Evolutionary conservation across 331 rosid species (phyloP).

Genomic region (Malus hybrid): DNA sequence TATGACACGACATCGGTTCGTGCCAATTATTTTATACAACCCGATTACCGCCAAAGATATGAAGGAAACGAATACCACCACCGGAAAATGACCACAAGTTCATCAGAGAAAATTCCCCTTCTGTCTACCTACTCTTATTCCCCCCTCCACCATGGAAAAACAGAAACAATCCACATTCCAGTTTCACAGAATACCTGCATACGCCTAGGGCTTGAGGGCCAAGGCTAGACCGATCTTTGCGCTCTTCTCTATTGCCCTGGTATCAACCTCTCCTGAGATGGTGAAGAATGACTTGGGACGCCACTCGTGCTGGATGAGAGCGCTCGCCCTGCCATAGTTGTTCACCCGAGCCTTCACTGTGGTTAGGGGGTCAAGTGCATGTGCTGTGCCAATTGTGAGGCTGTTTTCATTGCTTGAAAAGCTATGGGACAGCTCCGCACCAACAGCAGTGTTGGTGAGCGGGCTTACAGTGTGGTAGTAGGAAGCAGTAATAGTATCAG

Average conservation of each 20-base stretch:
- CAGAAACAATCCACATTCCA: constrained; percentile 10
- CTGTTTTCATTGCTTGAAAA: constrained; percentile 67
- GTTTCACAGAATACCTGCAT: not conserved
- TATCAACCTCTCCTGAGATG: constrained; percentile 79
- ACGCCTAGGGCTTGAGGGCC: constrained; percentile 68
- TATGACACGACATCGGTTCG: constrained; percentile 18
- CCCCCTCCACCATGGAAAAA: constrained; percentile 17
- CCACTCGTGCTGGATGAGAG: constrained; percentile 86
- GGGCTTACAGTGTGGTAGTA: constrained; percentile 78
- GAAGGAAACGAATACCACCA: constrained; percentile 32
- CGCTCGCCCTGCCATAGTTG: constrained; percentile 71
- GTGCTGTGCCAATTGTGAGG: constrained; percentile 78
- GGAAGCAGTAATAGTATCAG: constrained; percentile 66
- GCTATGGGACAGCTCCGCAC: constrained; percentile 77
- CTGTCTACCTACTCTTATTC: constrained; percentile 27
- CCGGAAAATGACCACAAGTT: constrained; percentile 28
- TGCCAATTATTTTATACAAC: constrained; percentile 47
- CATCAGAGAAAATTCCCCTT: constrained; percentile 26
- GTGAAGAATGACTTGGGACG: constrained; percentile 68
- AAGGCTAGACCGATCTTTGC: constrained; percentile 84
- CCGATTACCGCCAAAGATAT: constrained; percentile 45
- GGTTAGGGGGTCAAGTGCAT: constrained; percentile 80
- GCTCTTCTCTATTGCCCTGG: constrained; percentile 75
- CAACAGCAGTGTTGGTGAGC: constrained; percentile 76
- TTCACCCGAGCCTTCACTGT: constrained; percentile 78